These are phyloP conservation scores for Mortierella sp. DNA, from an alignment of 371 early-diverging fungal species.

Conservation along the genomic window DNA sequence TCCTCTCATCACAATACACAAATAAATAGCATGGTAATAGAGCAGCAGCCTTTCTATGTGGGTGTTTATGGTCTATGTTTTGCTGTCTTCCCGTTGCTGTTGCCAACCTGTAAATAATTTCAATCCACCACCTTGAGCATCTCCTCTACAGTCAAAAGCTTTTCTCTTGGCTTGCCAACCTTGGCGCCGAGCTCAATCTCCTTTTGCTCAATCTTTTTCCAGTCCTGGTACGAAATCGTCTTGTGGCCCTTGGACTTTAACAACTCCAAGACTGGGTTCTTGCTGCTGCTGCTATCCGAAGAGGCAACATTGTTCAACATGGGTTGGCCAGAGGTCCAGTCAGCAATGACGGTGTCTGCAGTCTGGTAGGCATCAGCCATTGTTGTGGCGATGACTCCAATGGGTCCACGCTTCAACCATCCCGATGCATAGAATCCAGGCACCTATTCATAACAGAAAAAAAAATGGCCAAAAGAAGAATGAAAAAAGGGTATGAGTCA, in stretches of 20 bases:
- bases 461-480: background rate
- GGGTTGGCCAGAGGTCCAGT: constrained; percentile 34
- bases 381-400: constrained; percentile 95
- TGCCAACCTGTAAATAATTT: background rate
- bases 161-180: constrained; percentile 87
- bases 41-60: background rate
- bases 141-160: constrained; percentile 74
- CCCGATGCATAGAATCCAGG: constrained; percentile 89
- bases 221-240: constrained; percentile 79
- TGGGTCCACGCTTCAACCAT: constrained; percentile 96
- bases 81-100: background rate
- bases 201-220: constrained; percentile 85
- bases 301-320: constrained; percentile 22
- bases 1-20: constrained; percentile 4
- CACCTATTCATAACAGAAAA: constrained; percentile 38
- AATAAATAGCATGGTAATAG: constrained; percentile 1
- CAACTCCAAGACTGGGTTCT: constrained; percentile 33
- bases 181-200: constrained; percentile 78
- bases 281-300: constrained; percentile 40
- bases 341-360: constrained; percentile 65
- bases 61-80: background rate
- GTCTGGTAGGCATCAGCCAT: constrained; percentile 96
- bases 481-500: background rate
- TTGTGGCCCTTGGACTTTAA: constrained; percentile 45
- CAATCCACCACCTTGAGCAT: constrained; percentile 69